Evolutionary conservation across 306 rosid species (phyloP).

Genomic region (Cicer pinnatifidum): DNA sequence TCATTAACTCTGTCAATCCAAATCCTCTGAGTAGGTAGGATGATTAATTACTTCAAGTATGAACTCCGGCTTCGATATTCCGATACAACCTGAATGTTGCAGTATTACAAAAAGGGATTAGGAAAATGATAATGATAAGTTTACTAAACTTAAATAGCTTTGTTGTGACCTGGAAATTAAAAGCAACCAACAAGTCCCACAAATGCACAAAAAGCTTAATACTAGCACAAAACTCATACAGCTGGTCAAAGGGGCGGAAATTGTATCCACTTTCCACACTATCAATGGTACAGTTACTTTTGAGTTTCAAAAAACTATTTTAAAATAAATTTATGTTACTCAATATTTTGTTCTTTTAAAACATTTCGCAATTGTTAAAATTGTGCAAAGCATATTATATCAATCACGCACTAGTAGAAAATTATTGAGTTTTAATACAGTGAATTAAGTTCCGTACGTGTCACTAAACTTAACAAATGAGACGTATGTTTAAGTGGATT

Average conservation of each 20-base stretch:
- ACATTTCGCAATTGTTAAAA: no score
- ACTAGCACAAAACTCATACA: not conserved
- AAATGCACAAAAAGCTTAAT: not conserved
- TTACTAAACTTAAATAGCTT: slow-evolving; percentile 16
- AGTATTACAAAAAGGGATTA: slow-evolving; percentile 27
- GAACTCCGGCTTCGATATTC: slow-evolving; percentile 79
- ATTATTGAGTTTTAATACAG: no score
- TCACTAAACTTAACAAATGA: no score
- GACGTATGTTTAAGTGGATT: no score
- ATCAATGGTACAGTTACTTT: no score
- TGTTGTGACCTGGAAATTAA: not conserved
- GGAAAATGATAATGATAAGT: slow-evolving; percentile 18
- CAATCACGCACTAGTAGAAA: no score
- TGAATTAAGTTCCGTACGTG: no score
- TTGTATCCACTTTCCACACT: not conserved
- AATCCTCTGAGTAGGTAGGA: slow-evolving; percentile 91
- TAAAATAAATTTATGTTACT: no score
- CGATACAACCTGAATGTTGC: slow-evolving; percentile 69
- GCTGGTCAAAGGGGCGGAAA: not conserved
- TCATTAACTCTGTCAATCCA: slow-evolving; percentile 92
- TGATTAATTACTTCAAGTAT: slow-evolving; percentile 85
- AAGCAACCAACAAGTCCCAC: not conserved
- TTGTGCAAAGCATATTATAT: no score
- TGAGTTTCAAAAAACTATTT: no score
- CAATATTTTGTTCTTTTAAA: no score